phyloP scores from a whole-genome alignment of 495 filamentous ascomycete genomes.

The Penicillium chermesinum region DNA sequence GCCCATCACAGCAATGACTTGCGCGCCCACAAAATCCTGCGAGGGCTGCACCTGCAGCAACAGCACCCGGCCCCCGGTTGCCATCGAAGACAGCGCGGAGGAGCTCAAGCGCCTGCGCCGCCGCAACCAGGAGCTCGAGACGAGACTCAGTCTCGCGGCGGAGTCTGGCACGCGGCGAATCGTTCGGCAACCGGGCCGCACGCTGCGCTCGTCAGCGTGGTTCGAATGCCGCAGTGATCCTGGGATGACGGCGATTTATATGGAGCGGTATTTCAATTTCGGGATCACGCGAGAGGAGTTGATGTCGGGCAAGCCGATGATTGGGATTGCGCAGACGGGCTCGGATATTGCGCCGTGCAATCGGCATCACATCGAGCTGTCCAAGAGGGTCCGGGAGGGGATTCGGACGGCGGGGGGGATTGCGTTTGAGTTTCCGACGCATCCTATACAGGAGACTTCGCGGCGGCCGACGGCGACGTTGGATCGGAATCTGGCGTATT shows the following conservation, averaged over 20 bases:
- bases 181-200: constrained; percentile 21
- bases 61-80: constrained; percentile 8
- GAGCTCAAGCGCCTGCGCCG: constrained; percentile 20
- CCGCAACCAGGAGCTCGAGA: constrained; percentile 26
- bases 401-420: constrained; percentile 51
- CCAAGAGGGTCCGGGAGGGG: constrained; percentile 50
- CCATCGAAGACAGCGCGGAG: constrained; percentile 23
- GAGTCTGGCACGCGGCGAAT: constrained; percentile 5
- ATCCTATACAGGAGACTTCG: constrained; percentile 51
- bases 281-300: constrained; percentile 51
- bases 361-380: constrained; percentile 47
- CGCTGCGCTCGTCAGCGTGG: constrained; percentile 44
- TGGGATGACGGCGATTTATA: constrained; percentile 49
- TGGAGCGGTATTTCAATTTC: constrained; percentile 54
- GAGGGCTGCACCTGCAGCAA: constrained; percentile 36
- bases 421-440: constrained; percentile 52
- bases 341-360: constrained; percentile 53
- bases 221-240: constrained; percentile 43
- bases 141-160: constrained; percentile 11
- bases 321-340: constrained; percentile 53
- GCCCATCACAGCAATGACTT: constrained; percentile 27
- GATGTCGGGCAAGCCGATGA: constrained; percentile 51
- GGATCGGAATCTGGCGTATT: constrained; percentile 50
- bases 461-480: constrained; percentile 48
- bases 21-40: constrained; percentile 30